Evolutionary conservation across 2,329 filamentous ascomycete species (phyloP).

Genomic region (Diplocarpon mali): DNA sequence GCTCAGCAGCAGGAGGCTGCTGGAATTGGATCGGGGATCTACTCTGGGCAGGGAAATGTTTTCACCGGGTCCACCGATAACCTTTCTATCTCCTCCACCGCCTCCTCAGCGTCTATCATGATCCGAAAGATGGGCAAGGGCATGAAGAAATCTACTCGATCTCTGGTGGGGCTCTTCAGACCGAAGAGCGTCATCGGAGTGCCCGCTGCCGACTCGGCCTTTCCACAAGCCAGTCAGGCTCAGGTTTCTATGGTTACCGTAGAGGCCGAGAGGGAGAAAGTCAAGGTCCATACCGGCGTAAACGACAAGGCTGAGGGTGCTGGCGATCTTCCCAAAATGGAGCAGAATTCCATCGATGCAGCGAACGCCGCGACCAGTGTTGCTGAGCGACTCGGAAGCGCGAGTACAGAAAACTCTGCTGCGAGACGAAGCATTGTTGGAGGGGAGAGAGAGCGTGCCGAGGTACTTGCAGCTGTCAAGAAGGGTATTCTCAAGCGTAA

Average conservation of each 20-base stretch:
- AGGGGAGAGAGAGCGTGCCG: conserved; percentile 79
- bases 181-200: conserved; percentile 84
- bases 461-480: conserved; percentile 82
- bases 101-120: conserved; percentile 84
- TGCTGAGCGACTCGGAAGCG: conserved; percentile 41
- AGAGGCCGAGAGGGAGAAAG: conserved; percentile 74
- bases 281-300: conserved; percentile 63
- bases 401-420: conserved; percentile 48
- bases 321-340: conserved; percentile 74
- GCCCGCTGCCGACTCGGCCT: conserved; percentile 55
- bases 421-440: conserved; percentile 82
- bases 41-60: conserved; percentile 71
- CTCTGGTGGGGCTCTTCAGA: conserved; percentile 85
- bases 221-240: conserved; percentile 61
- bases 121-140: conserved; percentile 97
- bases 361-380: conserved; percentile 34
- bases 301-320: conserved; percentile 57
- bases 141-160: conserved; percentile 90
- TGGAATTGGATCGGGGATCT: conserved; percentile 88
- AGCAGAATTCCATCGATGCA: conserved; percentile 70
- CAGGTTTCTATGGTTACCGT: conserved; percentile 92
- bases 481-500: conserved; percentile 93
- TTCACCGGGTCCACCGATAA: conserved; percentile 93
- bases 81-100: conserved; percentile 79
- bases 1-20: conserved; percentile 85